Evolutionary conservation across 2,329 filamentous ascomycete genomes (phyloP).

Genomic region (Apiospora pterosperma): DNA sequence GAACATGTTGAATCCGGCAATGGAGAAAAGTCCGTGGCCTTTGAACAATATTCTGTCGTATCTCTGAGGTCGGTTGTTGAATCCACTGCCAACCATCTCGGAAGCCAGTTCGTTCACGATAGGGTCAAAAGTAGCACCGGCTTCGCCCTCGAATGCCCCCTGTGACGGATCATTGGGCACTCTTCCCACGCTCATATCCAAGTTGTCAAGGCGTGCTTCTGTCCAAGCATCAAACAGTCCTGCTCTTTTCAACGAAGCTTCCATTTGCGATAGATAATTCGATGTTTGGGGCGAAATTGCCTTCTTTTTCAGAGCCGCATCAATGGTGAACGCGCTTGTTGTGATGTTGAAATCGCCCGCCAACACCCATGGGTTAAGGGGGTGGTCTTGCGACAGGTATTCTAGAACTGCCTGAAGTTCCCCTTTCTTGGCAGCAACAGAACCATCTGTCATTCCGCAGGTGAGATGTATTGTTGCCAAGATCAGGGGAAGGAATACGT

Average conservation of each 20-base stretch:
- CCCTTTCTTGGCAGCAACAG: slow-evolving; percentile 52
- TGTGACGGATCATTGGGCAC: slow-evolving; percentile 24
- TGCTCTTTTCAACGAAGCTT: slow-evolving; percentile 40
- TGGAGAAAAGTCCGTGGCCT: slow-evolving; percentile 32
- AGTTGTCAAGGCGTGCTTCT: slow-evolving; percentile 38
- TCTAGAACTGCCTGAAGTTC: slow-evolving; percentile 50
- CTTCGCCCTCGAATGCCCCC: slow-evolving; percentile 52
- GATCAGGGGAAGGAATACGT: slow-evolving; percentile 37
- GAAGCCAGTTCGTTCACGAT: slow-evolving; percentile 52
- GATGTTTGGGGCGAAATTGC: slow-evolving; percentile 49
- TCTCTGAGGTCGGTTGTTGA: slow-evolving; percentile 56
- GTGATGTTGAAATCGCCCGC: slow-evolving; percentile 64
- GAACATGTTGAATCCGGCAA: slow-evolving; percentile 54
- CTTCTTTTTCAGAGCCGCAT: slow-evolving; percentile 47
- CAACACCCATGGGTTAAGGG: slow-evolving; percentile 49
- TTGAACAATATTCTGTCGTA: slow-evolving; percentile 62
- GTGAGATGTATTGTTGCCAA: slow-evolving; percentile 60
- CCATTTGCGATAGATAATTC: slow-evolving; percentile 40
- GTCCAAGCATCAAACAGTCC: slow-evolving; percentile 53
- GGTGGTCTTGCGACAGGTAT: slow-evolving; percentile 40
- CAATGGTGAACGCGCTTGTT: slow-evolving; percentile 55
- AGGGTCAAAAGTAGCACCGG: slow-evolving; percentile 64
- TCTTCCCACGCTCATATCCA: slow-evolving; percentile 30
- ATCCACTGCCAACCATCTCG: slow-evolving; percentile 40
- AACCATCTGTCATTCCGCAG: slow-evolving; percentile 56